phyloP scores from a whole-genome alignment of 2,329 filamentous ascomycete species.

The Bisporella sp. region DNA sequence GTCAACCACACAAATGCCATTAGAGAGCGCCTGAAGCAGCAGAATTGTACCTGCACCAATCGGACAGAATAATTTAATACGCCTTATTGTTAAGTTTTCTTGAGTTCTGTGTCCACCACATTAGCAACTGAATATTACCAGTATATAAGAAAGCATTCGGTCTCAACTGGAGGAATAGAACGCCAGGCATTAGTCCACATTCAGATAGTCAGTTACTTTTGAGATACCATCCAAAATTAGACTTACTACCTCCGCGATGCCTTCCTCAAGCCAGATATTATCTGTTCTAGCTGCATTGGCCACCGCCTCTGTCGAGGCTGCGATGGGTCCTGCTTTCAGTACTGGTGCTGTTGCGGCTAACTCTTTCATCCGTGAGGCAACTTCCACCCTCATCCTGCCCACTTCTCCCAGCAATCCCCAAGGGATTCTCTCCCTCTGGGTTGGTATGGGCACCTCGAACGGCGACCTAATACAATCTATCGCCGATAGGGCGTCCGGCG shows the following conservation, averaged over 20 bases:
- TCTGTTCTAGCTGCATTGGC: not conserved
- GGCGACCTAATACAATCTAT: slow-evolving; percentile 41
- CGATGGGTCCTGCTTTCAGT: slow-evolving; percentile 34
- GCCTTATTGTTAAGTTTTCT: too few relatives aligned
- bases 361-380: slow-evolving; percentile 37
- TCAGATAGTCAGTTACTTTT: too few relatives aligned
- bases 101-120: too few relatives aligned
- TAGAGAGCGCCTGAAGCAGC: too few relatives aligned
- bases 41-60: too few relatives aligned
- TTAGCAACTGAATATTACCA: too few relatives aligned
- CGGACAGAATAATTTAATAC: too few relatives aligned
- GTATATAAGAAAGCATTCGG: too few relatives aligned
- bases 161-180: too few relatives aligned
- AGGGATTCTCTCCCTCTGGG: slow-evolving; percentile 37
- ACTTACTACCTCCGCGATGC: not conserved
- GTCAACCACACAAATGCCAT: too few relatives aligned
- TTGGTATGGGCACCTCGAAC: slow-evolving; percentile 41
- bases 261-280: not conserved
- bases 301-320: slow-evolving; percentile 14
- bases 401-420: slow-evolving; percentile 29
- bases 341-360: slow-evolving; percentile 34
- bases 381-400: slow-evolving; percentile 36
- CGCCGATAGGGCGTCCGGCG: slow-evolving; percentile 30
- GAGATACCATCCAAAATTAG: too few relatives aligned
- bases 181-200: too few relatives aligned